Evolutionary conservation across 2,329 filamentous ascomycete genomes (phyloP).

Genomic region (Alternaria sp.): DNA sequence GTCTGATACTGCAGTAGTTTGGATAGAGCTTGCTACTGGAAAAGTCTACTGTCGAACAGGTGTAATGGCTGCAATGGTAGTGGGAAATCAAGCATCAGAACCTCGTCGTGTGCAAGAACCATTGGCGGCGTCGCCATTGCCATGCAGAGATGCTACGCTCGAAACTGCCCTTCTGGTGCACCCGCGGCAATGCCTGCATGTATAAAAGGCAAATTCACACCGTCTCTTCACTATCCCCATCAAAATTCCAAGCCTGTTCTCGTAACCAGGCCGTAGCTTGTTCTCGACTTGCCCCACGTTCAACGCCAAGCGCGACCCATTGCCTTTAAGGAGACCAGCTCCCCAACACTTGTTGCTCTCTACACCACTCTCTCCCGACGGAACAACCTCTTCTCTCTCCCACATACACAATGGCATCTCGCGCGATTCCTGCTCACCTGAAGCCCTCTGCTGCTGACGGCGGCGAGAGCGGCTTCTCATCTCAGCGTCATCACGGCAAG

Average conservation of each 20-base stretch:
- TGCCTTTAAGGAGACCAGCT: slow-evolving; percentile 37
- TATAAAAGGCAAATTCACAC: slow-evolving; percentile 29
- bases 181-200: slow-evolving; percentile 23
- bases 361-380: slow-evolving; percentile 17
- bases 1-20: neutral
- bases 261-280: slow-evolving; percentile 29
- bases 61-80: slow-evolving; percentile 2
- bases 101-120: slow-evolving; percentile 13
- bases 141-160: slow-evolving; percentile 27
- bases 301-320: slow-evolving; percentile 25
- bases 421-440: slow-evolving; percentile 82
- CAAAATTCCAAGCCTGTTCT: slow-evolving; percentile 16
- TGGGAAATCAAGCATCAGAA: slow-evolving; percentile 2
- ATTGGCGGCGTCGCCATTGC: slow-evolving; percentile 25
- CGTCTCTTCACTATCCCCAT: slow-evolving; percentile 21
- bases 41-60: neutral
- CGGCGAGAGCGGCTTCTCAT: slow-evolving; percentile 58
- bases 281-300: slow-evolving; percentile 39
- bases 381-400: slow-evolving; percentile 8
- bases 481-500: slow-evolving; percentile 79
- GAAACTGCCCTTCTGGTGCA: slow-evolving; percentile 23
- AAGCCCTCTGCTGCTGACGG: slow-evolving; percentile 64
- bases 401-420: slow-evolving; percentile 69
- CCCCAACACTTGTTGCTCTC: slow-evolving; percentile 27
- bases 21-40: neutral